Conservation (phyloP, 1,139 yeast species). For the Ogataea hybrid region DNA sequence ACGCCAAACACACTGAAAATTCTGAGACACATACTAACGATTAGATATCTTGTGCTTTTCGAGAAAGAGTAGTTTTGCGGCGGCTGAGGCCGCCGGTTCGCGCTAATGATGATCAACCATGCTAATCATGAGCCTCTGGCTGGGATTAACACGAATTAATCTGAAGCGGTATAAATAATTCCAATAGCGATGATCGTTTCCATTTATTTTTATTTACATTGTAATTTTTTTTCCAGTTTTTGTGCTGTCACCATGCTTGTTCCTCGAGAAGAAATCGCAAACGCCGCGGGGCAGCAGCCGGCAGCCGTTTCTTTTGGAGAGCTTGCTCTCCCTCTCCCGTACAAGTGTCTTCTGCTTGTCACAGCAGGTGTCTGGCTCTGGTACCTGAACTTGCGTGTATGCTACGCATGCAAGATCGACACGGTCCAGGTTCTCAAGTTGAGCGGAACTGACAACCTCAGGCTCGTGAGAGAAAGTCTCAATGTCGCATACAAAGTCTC, state of each 20-base stretch:
- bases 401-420: conserved; percentile 39
- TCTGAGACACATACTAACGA: conserved; percentile 36
- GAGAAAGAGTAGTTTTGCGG: neutral
- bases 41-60: conserved; percentile 1
- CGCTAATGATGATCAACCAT: conserved; percentile 28
- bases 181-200: neutral
- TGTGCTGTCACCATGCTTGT: conserved; percentile 5
- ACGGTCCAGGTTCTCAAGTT: conserved; percentile 38
- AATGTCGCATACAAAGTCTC: conserved; percentile 30
- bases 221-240: neutral
- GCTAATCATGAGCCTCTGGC: conserved; percentile 37
- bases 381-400: conserved; percentile 41
- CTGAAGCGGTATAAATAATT: conserved; percentile 4
- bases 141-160: conserved; percentile 4
- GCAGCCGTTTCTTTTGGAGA: conserved; percentile 30
- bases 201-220: neutral
- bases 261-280: conserved; percentile 6
- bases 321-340: conserved; percentile 45
- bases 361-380: conserved; percentile 50
- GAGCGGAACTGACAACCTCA: conserved; percentile 23
- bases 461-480: conserved; percentile 23
- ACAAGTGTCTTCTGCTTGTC: conserved; percentile 42
- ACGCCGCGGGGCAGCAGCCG: conserved; percentile 1
- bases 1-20: conserved; percentile 51
- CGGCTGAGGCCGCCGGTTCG: neutral